Evolutionary conservation across 208 protist species (phyloP), one percentile per base, ranked within the genome.

Genomic region (Acanthamoeba polyphaga): DNA sequence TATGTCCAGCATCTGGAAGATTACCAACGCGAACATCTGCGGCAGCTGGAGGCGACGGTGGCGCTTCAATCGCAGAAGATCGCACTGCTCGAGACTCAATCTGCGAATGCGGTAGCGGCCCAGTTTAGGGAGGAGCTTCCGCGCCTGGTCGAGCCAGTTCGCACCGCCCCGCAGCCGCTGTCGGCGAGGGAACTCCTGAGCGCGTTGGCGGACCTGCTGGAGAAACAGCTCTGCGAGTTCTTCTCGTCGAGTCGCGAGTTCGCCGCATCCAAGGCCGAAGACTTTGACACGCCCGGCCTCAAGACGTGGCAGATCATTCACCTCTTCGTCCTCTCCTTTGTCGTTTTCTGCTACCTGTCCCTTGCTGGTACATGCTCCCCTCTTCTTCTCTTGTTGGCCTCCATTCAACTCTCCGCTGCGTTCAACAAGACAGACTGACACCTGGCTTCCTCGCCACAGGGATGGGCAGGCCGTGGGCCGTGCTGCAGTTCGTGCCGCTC

Each of bases 1-100:
- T 88, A 88, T 38, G 49, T 43, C 10, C 80, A 88, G 49, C 80
- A 88, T 64, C 22, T 88, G 80, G 80, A 88, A 34, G 80, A 88
- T 17, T 64, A 64, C 49, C 80, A 88, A 88, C 46, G 15, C 43
- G 80, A 88, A 12, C 80, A 88, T 43, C 43, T 88, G 24, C 38
- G 80, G 51, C 53, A 53, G 49, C 80, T 88, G 22, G 80, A 88
- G n/a, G 49, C 49, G 3, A 88, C n/a, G 49, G 80, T 88, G n/a
- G 80, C 80, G 19, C 49, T 88, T 1, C 80, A 88, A 62, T 88
- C 80, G 51, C 43, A 62, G n/a, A 88, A 64, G 19, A 88, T 88
- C 43, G 62, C 80, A 0, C 46, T 38, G 3, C 80, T 88, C 32
- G 80, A 88, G 17, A n/a, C 32, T 10, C 68, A 76, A n/a, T 32